These are phyloP conservation scores for Debaryomyces psychrophilus DNA, from an alignment of 1,139 yeast genomes.

Conservation along the genomic window DNA sequence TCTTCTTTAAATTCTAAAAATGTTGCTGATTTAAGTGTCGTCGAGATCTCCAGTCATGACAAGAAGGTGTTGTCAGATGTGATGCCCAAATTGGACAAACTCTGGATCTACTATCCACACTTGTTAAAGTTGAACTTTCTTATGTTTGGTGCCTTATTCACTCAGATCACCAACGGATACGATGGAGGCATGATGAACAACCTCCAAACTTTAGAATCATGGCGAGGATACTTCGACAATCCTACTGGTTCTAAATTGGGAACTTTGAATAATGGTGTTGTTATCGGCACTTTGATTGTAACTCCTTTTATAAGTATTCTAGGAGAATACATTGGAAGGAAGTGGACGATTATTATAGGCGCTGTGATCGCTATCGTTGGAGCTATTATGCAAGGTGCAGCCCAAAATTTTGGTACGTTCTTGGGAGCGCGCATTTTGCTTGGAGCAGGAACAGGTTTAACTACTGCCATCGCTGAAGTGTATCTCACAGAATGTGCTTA, in stretches of 20 bases:
- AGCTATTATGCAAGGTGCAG: constrained; percentile 41
- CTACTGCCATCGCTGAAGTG: constrained; percentile 35
- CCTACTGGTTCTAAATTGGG: constrained; percentile 20
- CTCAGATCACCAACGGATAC: constrained; percentile 18
- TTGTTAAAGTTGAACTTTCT: constrained; percentile 4
- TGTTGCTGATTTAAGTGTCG: too few species aligned
- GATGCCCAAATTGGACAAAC: background rate
- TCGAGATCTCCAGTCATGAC: too few species aligned
- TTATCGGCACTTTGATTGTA: constrained; percentile 21
- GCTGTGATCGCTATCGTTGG: constrained; percentile 36
- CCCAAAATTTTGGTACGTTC: constrained; percentile 36
- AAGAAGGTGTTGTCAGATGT: background rate
- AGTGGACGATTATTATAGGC: background rate
- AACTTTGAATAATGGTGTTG: constrained; percentile 20
- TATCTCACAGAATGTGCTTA: constrained; percentile 30
- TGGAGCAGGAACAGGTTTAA: constrained; percentile 36
- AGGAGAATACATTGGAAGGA: background rate
- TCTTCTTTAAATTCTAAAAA: too few species aligned
- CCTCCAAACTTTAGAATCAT: constrained; percentile 17
- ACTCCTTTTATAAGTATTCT: constrained; percentile 25
- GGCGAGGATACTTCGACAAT: constrained; percentile 17
- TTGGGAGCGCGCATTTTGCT: constrained; percentile 43
- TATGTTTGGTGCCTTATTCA: constrained; percentile 10
- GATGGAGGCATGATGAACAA: constrained; percentile 22
- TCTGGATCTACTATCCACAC: constrained; percentile 1